Conservation (phyloP, 306 rosid genomes). For the Boehmeria nivea region DNA sequence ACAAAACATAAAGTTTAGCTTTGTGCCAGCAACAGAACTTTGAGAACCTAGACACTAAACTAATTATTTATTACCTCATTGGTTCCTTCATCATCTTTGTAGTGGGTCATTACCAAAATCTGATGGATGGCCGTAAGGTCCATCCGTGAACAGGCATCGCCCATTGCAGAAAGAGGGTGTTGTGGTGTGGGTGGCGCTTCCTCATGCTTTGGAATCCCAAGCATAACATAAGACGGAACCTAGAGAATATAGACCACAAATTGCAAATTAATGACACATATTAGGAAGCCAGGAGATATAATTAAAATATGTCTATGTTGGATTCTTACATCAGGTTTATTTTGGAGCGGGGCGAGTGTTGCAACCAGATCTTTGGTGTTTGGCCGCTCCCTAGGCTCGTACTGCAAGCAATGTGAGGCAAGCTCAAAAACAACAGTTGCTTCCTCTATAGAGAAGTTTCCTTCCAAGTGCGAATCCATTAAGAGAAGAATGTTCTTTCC, state of each 20-base stretch:
- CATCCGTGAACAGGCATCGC: slow-evolving; percentile 69
- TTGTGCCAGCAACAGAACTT: slow-evolving; percentile 1
- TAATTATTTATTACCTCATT: slow-evolving; percentile 43
- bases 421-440: slow-evolving; percentile 75
- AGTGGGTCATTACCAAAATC: slow-evolving; percentile 60
- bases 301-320: neutral
- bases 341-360: slow-evolving; percentile 51
- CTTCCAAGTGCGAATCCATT: slow-evolving; percentile 89
- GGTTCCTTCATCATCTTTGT: slow-evolving; percentile 68
- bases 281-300: neutral
- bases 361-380: slow-evolving; percentile 53
- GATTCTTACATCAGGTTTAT: slow-evolving; percentile 51
- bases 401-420: slow-evolving; percentile 69
- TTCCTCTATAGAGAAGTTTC: slow-evolving; percentile 64
- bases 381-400: slow-evolving; percentile 73
- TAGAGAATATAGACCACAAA: slow-evolving; percentile 14
- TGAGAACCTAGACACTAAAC: slow-evolving; percentile 2
- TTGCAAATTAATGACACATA: neutral
- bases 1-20: slow-evolving; percentile 10
- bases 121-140: slow-evolving; percentile 77
- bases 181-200: slow-evolving; percentile 64
- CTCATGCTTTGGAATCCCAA: slow-evolving; percentile 68
- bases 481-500: slow-evolving; percentile 61
- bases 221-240: slow-evolving; percentile 70
- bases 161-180: slow-evolving; percentile 67